A percentile compares a stretch with the other conserved stretches of the same genome.
These are phyloP conservation scores for Kurtzmaniella quercitrusa DNA, from an alignment of 1,139 yeast species.

Conservation along the genomic window DNA sequence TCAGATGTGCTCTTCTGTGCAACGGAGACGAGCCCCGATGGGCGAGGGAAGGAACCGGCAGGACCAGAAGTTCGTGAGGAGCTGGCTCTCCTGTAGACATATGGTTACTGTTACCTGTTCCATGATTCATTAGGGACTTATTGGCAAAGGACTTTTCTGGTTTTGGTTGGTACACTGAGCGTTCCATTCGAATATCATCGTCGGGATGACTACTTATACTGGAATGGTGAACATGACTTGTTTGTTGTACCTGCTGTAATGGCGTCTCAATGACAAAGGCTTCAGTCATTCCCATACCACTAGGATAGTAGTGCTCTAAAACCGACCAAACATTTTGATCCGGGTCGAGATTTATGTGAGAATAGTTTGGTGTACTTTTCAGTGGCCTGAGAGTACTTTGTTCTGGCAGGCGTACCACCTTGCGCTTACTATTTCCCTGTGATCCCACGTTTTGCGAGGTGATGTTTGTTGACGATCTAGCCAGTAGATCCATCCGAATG, in stretches of 20 bases:
- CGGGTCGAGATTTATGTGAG: constrained; percentile 47
- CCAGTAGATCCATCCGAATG: constrained; percentile 34
- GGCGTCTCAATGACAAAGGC: constrained; percentile 59
- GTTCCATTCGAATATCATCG: background rate
- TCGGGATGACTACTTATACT: constrained; percentile 5
- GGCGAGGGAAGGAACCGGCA: background rate
- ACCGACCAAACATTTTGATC: constrained; percentile 61
- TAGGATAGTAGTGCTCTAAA: constrained; percentile 58
- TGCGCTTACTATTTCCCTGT: background rate
- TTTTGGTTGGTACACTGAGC: constrained; percentile 19
- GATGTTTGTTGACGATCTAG: constrained; percentile 11
- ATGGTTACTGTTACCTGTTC: background rate
- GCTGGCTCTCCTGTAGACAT: constrained; percentile 11
- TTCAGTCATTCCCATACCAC: constrained; percentile 66
- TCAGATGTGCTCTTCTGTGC: constrained; percentile 34
- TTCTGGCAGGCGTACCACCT: constrained; percentile 1
- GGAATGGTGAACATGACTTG: constrained; percentile 9
- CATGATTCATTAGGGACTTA: constrained; percentile 8
- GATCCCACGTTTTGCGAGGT: background rate
- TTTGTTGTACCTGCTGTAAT: constrained; percentile 2
- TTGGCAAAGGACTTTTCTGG: constrained; percentile 19
- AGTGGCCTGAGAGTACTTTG: background rate
- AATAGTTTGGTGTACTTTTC: constrained; percentile 8
- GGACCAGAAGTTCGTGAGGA: constrained; percentile 10
- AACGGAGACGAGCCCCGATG: constrained; percentile 5